phyloP scores from a whole-genome alignment of 2,329 filamentous ascomycete genomes.

The Colletotrichum lentis region DNA sequence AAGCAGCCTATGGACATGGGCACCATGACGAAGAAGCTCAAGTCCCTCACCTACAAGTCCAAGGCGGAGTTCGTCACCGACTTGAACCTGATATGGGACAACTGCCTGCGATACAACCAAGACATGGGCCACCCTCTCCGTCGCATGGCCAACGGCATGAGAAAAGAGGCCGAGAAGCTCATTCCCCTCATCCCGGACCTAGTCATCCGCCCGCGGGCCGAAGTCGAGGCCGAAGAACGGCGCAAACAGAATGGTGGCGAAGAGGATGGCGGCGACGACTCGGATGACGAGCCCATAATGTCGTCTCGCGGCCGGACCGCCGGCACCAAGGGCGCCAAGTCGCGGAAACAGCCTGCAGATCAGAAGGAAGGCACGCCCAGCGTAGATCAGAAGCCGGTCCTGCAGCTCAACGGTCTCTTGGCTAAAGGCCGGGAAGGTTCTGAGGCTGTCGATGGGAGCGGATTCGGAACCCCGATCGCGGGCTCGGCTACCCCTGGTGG shows the following conservation, averaged over 20 bases:
- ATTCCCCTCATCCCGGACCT: constrained; percentile 95
- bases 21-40: constrained; percentile 97
- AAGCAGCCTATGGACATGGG: constrained; percentile 98
- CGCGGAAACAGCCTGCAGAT: constrained; percentile 76
- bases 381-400: constrained; percentile 75
- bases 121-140: constrained; percentile 86
- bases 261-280: constrained; percentile 85
- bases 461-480: constrained; percentile 80
- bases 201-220: constrained; percentile 85
- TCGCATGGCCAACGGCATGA: constrained; percentile 95
- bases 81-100: constrained; percentile 94
- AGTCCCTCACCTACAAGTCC: constrained; percentile 78
- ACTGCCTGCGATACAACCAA: constrained; percentile 95
- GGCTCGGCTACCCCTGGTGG: constrained; percentile 81
- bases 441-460: constrained; percentile 81
- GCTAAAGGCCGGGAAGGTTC: constrained; percentile 75
- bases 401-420: constrained; percentile 72
- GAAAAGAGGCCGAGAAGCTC: constrained; percentile 95
- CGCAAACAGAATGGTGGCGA: constrained; percentile 86
- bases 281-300: constrained; percentile 98
- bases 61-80: constrained; percentile 96
- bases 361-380: constrained; percentile 82
- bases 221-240: constrained; percentile 88
- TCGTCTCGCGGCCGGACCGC: constrained; percentile 92
- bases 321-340: constrained; percentile 78